Conservation (phyloP, 345 rosid genomes). For the Schrenkiella parvula region DNA sequence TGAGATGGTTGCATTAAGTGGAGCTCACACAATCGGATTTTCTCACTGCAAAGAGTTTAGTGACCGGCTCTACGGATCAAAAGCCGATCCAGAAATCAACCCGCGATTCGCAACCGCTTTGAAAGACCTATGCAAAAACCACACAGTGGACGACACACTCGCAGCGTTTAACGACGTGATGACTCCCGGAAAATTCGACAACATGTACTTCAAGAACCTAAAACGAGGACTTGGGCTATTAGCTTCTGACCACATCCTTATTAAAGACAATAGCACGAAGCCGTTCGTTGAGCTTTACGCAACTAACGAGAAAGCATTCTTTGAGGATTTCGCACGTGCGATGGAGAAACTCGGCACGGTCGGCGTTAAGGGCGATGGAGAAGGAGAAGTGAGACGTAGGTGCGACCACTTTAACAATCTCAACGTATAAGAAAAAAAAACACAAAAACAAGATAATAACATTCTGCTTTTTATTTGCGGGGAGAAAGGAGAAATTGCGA, state of each 20-base stretch:
- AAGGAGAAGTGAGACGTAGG: constrained; percentile 52
- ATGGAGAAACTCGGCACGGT: constrained; percentile 45
- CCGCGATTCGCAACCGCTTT: constrained; percentile 43
- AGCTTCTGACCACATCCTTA: constrained; percentile 33
- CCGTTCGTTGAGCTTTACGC: constrained; percentile 41
- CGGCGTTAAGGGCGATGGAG: constrained; percentile 38
- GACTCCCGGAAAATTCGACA: constrained; percentile 55
- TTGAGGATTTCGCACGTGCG: constrained; percentile 40
- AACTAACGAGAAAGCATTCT: constrained; percentile 37
- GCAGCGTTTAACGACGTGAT: constrained; percentile 55
- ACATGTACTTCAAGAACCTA: constrained; percentile 47
- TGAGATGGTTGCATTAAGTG: constrained; percentile 54
- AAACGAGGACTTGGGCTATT: constrained; percentile 43
- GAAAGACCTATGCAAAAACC: constrained; percentile 34
- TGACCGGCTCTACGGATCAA: constrained; percentile 32
- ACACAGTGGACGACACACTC: constrained; percentile 32
- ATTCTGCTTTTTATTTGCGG: constrained; percentile 3
- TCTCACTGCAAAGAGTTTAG: constrained; percentile 52
- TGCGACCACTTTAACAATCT: constrained; percentile 48
- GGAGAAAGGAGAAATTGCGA: constrained; percentile 2
- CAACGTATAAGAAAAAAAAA: constrained; percentile 7
- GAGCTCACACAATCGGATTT: constrained; percentile 65
- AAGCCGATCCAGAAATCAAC: constrained; percentile 36
- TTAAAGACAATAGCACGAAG: constrained; percentile 35
- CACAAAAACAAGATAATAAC: not conserved